Evolutionary conservation across 768 basidiomycete species (phyloP).

Genomic region (Mycena latifolia): DNA sequence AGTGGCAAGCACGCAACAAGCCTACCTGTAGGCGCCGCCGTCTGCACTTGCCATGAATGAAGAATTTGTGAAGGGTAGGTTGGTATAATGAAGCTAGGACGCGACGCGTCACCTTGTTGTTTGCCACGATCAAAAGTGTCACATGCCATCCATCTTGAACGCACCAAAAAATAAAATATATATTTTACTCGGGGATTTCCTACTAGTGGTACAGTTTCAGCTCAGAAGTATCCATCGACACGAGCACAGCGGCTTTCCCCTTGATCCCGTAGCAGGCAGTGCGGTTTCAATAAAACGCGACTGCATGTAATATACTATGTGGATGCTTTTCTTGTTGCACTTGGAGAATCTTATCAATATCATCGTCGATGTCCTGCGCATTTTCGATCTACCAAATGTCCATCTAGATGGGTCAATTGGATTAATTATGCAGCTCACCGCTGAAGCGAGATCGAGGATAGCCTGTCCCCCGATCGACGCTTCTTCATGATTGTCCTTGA

Average conservation of each 20-base stretch:
- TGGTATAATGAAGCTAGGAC: constrained; percentile 37
- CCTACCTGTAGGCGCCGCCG: constrained; percentile 89
- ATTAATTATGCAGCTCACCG: constrained; percentile 66
- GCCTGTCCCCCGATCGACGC: constrained; percentile 96
- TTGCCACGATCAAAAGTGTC: neutral
- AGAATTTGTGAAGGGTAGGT: no score
- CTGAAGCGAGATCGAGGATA: constrained; percentile 90
- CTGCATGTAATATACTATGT: constrained; percentile 90
- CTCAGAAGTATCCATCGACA: neutral
- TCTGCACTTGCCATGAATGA: constrained; percentile 83
- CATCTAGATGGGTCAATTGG: constrained; percentile 30
- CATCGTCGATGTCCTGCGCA: constrained; percentile 89
- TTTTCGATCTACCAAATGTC: constrained; percentile 77
- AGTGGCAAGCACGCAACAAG: constrained; percentile 39
- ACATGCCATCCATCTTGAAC: no score
- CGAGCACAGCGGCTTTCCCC: neutral
- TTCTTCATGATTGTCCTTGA: constrained; percentile 99
- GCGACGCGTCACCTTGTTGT: constrained; percentile 32
- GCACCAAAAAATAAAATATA: neutral
- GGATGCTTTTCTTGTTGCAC: constrained; percentile 91
- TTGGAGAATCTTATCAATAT: constrained; percentile 89
- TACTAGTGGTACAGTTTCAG: neutral
- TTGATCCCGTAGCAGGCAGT: neutral
- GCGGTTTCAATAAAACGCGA: constrained; percentile 81
- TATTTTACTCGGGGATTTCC: constrained; percentile 30